Evolutionary conservation across 441 rosid genomes (phyloP).

Genomic region (Gossypium trilobum): DNA sequence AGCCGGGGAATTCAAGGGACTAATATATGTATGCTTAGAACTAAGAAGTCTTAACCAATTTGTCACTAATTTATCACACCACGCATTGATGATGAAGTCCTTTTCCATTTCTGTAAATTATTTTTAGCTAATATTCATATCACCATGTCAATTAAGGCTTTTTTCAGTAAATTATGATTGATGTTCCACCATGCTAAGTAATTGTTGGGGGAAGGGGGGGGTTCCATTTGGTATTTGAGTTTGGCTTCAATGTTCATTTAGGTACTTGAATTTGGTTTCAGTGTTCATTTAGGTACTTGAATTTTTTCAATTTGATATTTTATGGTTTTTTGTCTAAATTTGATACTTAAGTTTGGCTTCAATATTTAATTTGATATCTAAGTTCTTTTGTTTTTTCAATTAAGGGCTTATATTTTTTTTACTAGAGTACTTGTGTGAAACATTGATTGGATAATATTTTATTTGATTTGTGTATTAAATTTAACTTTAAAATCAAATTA

Average conservation of each 20-base stretch:
- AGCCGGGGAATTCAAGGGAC: constrained; percentile 3
- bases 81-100: not conserved
- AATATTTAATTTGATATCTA: too few species aligned
- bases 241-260: too few species aligned
- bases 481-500: too few species aligned
- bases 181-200: not conserved
- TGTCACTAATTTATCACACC: not conserved
- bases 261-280: not conserved
- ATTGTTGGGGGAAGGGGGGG: too few species aligned
- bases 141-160: not conserved
- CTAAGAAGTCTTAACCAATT: constrained; percentile 20
- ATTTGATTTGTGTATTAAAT: too few species aligned
- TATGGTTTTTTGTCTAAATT: not conserved
- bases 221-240: not conserved
- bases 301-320: too few species aligned
- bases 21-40: constrained; percentile 8
- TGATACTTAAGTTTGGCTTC: not conserved
- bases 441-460: too few species aligned
- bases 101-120: not conserved
- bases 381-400: too few species aligned
- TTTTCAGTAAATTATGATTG: not conserved
- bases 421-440: too few species aligned
- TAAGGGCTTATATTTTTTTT: too few species aligned
- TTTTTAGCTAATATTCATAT: not conserved
- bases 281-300: too few species aligned